A percentile compares a stretch with the other conserved stretches of the same genome.
phyloP scores from a whole-genome alignment of 202 grass and related monocot species.

The Dendrocalamus latiflorus region DNA sequence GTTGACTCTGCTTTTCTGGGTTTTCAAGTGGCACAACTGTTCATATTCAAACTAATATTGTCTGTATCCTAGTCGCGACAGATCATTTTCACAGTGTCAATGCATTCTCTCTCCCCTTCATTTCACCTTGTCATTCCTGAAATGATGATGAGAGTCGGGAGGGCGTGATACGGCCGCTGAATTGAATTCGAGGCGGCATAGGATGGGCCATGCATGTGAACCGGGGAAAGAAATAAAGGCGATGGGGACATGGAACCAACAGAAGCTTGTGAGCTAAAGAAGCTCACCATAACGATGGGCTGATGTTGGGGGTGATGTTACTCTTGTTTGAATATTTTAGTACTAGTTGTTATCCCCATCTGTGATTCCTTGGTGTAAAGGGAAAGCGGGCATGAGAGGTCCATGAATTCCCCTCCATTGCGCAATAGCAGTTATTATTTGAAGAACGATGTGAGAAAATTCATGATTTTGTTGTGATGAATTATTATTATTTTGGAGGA shows the following conservation, averaged over 20 bases:
- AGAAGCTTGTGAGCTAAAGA: too few relatives aligned
- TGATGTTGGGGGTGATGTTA: not conserved
- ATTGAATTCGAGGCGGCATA: not conserved
- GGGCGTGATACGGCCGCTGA: slow-evolving; percentile 2
- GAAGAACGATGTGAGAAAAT: too few relatives aligned
- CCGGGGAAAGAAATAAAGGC: slow-evolving; percentile 17
- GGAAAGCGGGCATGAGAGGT: slow-evolving; percentile 20
- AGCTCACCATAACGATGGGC: not conserved
- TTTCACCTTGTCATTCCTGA: not conserved
- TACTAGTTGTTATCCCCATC: not conserved
- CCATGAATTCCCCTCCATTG: not conserved
- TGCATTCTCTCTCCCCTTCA: not conserved
- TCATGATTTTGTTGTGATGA: too few relatives aligned
- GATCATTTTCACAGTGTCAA: not conserved
- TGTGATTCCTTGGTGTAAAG: slow-evolving; percentile 32
- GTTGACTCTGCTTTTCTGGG: not conserved
- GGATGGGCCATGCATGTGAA: slow-evolving; percentile 25
- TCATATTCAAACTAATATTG: not conserved
- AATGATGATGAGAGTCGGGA: not conserved
- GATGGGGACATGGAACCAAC: slow-evolving; percentile 34
- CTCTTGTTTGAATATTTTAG: not conserved
- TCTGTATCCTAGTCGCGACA: not conserved
- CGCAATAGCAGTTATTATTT: too few relatives aligned
- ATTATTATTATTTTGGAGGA: too few relatives aligned
- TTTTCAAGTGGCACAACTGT: not conserved